Base-by-base conservation (phyloP, 1,284 basidiomycete species). In the Ceratobasidium sp. region DNA sequence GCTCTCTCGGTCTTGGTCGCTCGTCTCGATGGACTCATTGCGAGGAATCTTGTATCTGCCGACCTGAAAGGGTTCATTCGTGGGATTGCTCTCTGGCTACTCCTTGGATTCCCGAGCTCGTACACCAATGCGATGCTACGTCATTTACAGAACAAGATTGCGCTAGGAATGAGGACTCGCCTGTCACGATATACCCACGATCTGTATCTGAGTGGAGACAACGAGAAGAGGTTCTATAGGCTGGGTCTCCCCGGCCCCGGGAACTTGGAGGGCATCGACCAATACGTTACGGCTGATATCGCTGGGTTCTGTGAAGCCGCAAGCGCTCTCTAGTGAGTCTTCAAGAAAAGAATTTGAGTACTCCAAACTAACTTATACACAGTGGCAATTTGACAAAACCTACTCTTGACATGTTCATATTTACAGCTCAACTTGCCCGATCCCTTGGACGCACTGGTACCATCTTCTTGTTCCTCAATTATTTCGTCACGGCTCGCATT, bases 121-220 rank as follows among this genome's bases (percentile, higher is more conserved):
- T 97, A 97, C 81, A 99, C 97, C 0, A 99, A 99, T 81, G 92
- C 95, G 0, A 97, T 99, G 95, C 94, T 98, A 75, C 91, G 93
- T 24, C 94, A 95, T 82, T 86, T 99, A 0, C 96, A 99, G 84
- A 90, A 92, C n/a, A 95, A 94, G 78, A 88, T 99, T 1, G 90
- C 96, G 0, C 87, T 98, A 15, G 88, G 91, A 5, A 89, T 98
- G 80, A 88, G 96, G 56, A 96, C 95, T 0, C 90, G 94, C 9
- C 86, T 99, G 44, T 97, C 95, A 0, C 90, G 95, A 53, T 98
- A 98, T 82, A 92, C 94, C 0, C 93, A 97, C 81, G 96, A 98
- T 80, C 87, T 99, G 11, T 99, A 99, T 82, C 88, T 98, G 69
- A 93, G 90, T 1, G 85, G 90, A 0, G 84, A 88, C 1, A 92